Percentiles rank a stretch among this genome's conserved stretches.
Evolutionary conservation across 768 basidiomycete species (phyloP).

Genomic region (Chlorophyllum brunneum): DNA sequence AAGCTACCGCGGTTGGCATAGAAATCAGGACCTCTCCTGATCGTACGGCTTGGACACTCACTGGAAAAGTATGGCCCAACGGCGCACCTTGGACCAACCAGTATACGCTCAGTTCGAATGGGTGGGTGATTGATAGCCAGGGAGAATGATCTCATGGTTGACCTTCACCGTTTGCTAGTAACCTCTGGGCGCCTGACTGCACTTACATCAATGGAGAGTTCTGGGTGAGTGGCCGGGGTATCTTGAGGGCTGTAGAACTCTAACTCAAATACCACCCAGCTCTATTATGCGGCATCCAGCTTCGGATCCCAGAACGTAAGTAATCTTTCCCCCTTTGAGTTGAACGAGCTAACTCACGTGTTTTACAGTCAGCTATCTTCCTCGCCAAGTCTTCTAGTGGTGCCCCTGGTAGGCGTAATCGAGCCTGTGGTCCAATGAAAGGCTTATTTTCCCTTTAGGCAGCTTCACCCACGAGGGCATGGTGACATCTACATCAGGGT

Average conservation of each 20-base stretch:
- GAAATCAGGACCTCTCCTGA: constrained; percentile 49
- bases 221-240: constrained; percentile 17
- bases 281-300: constrained; percentile 52
- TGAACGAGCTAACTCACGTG: background rate
- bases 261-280: constrained; percentile 23
- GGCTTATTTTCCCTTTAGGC: constrained; percentile 18
- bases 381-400: constrained; percentile 50
- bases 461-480: constrained; percentile 45
- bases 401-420: constrained; percentile 26
- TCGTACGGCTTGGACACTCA: constrained; percentile 40
- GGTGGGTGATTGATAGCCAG: constrained; percentile 21
- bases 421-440: background rate
- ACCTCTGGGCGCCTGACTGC: constrained; percentile 38
- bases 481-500: constrained; percentile 37
- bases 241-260: background rate
- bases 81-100: constrained; percentile 47
- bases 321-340: background rate
- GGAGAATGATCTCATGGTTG: background rate
- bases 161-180: constrained; percentile 18
- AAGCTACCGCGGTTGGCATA: constrained; percentile 43
- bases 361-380: constrained; percentile 45
- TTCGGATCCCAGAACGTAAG: constrained; percentile 48
- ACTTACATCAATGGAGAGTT: constrained; percentile 27
- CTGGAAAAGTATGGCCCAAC: constrained; percentile 45
- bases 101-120: constrained; percentile 45